These are phyloP conservation scores for Dionaea muscipula DNA, from an alignment of 179 eudicot genomes.

Conservation along the genomic window DNA sequence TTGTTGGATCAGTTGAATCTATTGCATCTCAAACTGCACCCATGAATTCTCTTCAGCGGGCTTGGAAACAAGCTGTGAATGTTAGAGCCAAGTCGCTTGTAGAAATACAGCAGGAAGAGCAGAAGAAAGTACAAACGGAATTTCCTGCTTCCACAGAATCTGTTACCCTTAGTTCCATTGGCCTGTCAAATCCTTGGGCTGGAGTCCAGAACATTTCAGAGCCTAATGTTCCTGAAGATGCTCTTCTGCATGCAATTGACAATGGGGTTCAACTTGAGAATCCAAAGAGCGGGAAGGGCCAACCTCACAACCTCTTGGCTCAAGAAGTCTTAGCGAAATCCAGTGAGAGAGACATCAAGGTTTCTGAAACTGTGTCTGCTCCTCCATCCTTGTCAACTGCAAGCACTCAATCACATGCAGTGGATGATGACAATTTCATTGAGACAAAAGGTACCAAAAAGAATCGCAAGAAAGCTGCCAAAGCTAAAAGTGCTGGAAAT, in stretches of 20 bases:
- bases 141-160: constrained; percentile 30
- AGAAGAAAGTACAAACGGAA: constrained; percentile 41
- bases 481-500: constrained; percentile 50
- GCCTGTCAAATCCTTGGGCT: constrained; percentile 59
- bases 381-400: constrained; percentile 26
- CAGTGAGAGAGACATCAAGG: constrained; percentile 28
- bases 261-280: constrained; percentile 27
- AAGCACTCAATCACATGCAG: constrained; percentile 23
- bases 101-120: constrained; percentile 95
- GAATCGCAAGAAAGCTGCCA: constrained; percentile 86
- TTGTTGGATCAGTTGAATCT: constrained; percentile 18
- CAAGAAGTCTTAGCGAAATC: constrained; percentile 43
- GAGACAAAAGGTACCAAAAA: constrained; percentile 92
- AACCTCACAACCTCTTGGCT: constrained; percentile 62
- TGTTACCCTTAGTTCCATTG: constrained; percentile 34
- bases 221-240: constrained; percentile 25
- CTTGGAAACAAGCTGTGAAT: constrained; percentile 86
- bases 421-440: constrained; percentile 52
- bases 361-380: constrained; percentile 18
- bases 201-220: constrained; percentile 45
- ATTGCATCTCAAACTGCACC: constrained; percentile 19
- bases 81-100: constrained; percentile 74
- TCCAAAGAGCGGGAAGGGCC: constrained; percentile 50
- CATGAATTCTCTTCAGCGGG: constrained; percentile 30
- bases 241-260: constrained; percentile 16